Evolutionary conservation across 2,329 filamentous ascomycete genomes (phyloP).

Genomic region (Furcasterigmium sp.): DNA sequence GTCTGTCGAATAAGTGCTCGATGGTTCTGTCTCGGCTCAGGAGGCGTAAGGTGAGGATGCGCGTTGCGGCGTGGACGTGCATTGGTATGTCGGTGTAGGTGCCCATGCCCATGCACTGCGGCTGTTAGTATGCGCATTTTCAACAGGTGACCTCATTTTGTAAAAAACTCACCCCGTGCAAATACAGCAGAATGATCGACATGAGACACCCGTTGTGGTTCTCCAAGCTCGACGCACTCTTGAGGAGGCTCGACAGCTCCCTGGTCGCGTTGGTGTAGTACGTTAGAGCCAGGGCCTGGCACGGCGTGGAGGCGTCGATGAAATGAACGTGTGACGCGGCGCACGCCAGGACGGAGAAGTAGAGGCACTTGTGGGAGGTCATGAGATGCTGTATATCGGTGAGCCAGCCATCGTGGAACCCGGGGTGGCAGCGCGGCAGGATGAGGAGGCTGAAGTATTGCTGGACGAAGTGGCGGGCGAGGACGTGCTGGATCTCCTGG

Average conservation of each 20-base stretch:
- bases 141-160: too few species aligned
- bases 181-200: conserved; percentile 18
- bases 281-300: conserved; percentile 14
- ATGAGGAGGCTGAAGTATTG: conserved; percentile 16
- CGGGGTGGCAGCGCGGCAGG: conserved; percentile 20
- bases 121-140: too few species aligned
- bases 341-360: conserved; percentile 21
- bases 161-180: conserved; percentile 18
- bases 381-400: conserved; percentile 21
- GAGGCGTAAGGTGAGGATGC: too few species aligned
- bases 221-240: conserved; percentile 7
- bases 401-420: conserved; percentile 22
- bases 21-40: too few species aligned
- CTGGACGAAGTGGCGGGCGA: conserved; percentile 15
- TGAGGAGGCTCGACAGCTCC: conserved; percentile 13
- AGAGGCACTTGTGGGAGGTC: conserved; percentile 17
- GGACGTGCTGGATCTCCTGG: conserved; percentile 8
- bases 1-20: too few species aligned
- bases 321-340: conserved; percentile 18
- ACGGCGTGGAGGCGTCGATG: conserved; percentile 8
- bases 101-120: too few species aligned
- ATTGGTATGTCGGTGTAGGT: too few species aligned
- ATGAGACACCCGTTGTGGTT: conserved; percentile 16
- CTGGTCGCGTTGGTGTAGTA: conserved; percentile 16
- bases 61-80: too few species aligned